phyloP scores from a whole-genome alignment of 306 rosid species.

The Echinosophora koreensis region DNA sequence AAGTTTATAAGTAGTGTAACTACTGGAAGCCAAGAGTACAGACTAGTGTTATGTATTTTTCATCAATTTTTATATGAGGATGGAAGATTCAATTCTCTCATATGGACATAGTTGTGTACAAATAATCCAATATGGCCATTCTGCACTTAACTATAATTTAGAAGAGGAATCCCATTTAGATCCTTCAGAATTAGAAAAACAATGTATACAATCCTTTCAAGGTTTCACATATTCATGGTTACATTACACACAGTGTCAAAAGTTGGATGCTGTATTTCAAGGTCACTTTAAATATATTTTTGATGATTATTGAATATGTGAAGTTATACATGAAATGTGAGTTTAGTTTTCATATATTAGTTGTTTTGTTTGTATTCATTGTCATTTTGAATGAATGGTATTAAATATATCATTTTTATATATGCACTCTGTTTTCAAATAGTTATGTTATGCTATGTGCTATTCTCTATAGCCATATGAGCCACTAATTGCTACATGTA shows the following conservation, averaged over 20 bases:
- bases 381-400: constrained; percentile 3
- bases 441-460: neutral
- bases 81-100: constrained; percentile 26
- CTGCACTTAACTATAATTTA: neutral
- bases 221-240: neutral
- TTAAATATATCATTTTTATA: neutral
- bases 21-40: neutral
- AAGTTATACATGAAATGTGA: constrained; percentile 10
- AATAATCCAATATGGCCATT: neutral
- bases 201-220: neutral
- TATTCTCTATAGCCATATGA: constrained; percentile 4
- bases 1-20: neutral
- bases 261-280: neutral
- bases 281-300: neutral
- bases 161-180: neutral
- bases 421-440: neutral
- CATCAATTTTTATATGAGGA: neutral
- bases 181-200: neutral
- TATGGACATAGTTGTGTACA: constrained; percentile 2
- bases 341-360: constrained; percentile 17
- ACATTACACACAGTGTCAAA: neutral
- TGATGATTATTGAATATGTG: constrained; percentile 2
- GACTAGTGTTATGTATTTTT: constrained; percentile 1
- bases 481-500: constrained; percentile 5
- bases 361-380: neutral